Percentiles rank a stretch among this genome's conserved stretches.
Conservation (phyloP, 1,139 yeast genomes). For the Candida sanyaensis region DNA sequence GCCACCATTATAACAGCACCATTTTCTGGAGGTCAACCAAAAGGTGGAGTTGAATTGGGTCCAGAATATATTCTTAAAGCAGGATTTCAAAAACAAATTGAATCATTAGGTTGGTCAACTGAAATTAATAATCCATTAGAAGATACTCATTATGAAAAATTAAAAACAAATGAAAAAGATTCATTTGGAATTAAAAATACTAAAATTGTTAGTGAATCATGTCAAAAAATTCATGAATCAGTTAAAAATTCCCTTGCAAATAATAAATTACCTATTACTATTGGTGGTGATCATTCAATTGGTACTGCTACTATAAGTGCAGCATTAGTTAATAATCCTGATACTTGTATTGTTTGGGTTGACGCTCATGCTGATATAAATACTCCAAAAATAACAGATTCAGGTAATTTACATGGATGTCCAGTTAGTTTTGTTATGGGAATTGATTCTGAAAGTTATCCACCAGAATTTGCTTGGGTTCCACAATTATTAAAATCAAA, state of each 20-base stretch:
- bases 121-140: slow-evolving; percentile 58
- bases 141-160: slow-evolving; percentile 43
- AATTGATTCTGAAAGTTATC: slow-evolving; percentile 59
- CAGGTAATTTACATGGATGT: slow-evolving; percentile 96
- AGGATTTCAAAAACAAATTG: slow-evolving; percentile 67
- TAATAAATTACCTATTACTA: slow-evolving; percentile 73
- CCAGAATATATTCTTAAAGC: slow-evolving; percentile 78
- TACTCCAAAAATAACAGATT: slow-evolving; percentile 81
- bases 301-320: slow-evolving; percentile 94
- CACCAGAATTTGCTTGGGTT: slow-evolving; percentile 79
- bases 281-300: slow-evolving; percentile 97
- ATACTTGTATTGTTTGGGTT: slow-evolving; percentile 91
- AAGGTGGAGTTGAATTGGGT: slow-evolving; percentile 90
- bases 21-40: slow-evolving; percentile 96
- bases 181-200: slow-evolving; percentile 70
- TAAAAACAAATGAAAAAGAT: slow-evolving; percentile 47
- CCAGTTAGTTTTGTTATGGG: slow-evolving; percentile 93
- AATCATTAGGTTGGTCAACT: slow-evolving; percentile 73
- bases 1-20: slow-evolving; percentile 80
- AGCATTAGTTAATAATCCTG: slow-evolving; percentile 75
- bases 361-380: slow-evolving; percentile 98
- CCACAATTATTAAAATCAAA: slow-evolving; percentile 65
- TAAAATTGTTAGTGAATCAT: slow-evolving; percentile 72
- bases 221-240: slow-evolving; percentile 61
- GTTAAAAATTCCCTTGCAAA: slow-evolving; percentile 51